Evolutionary conservation across 2,329 filamentous ascomycete genomes (phyloP).

Genomic region (Rutstroemia sp.): DNA sequence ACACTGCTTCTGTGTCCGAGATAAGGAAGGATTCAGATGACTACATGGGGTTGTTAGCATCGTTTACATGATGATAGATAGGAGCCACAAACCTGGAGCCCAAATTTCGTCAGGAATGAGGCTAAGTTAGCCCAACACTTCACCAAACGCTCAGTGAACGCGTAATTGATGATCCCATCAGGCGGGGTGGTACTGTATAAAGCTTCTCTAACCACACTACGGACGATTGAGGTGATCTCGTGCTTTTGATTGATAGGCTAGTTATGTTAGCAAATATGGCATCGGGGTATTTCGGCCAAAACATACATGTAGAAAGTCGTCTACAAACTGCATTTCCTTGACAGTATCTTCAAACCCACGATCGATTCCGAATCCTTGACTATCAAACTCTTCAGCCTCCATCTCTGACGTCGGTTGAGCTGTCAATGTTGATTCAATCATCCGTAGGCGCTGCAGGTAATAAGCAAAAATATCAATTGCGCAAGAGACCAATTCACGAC

Average conservation of each 20-base stretch:
- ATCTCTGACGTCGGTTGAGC: neutral
- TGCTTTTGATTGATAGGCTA: slow-evolving; percentile 16
- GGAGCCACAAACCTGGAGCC: slow-evolving; percentile 13
- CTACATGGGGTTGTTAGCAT: slow-evolving; percentile 35
- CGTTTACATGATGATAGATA: slow-evolving; percentile 35
- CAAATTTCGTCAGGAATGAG: slow-evolving; percentile 17
- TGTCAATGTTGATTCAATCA: slow-evolving; percentile 14
- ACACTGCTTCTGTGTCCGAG: slow-evolving; percentile 22
- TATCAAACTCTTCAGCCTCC: slow-evolving; percentile 17
- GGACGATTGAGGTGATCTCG: slow-evolving; percentile 12
- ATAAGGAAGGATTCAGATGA: slow-evolving; percentile 10
- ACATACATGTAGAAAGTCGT: slow-evolving; percentile 19
- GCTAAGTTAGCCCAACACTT: slow-evolving; percentile 17
- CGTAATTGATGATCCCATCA: neutral
- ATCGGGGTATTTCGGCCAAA: neutral
- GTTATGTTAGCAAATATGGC: slow-evolving; percentile 11
- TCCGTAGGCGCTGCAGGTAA: neutral
- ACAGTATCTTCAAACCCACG: slow-evolving; percentile 13
- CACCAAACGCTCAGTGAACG: slow-evolving; percentile 10
- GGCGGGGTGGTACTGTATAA: slow-evolving; percentile 8
- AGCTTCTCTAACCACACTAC: slow-evolving; percentile 8
- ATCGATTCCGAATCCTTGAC: slow-evolving; percentile 18
- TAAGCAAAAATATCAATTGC: neutral
- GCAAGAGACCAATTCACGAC: slow-evolving; percentile 1
- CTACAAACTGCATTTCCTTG: slow-evolving; percentile 17